phyloP scores from a whole-genome alignment of 331 rosid species.

The Quercus lobata region DNA sequence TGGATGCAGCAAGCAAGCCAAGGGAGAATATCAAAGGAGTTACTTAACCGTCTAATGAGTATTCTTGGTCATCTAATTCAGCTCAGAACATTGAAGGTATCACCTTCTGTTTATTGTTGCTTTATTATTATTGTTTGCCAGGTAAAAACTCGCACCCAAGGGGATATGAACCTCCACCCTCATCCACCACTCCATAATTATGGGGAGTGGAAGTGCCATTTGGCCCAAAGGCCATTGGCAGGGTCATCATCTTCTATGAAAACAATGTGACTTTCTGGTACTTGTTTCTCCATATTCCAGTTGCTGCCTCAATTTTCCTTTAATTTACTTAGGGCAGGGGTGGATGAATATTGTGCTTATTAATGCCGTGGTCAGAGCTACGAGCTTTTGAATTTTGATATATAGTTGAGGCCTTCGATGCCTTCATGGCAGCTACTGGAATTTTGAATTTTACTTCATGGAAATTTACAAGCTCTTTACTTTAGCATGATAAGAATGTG shows the following conservation, averaged over 20 bases:
- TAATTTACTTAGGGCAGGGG: background rate
- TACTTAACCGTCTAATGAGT: constrained; percentile 89
- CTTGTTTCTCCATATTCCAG: constrained; percentile 16
- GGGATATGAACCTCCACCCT: no score
- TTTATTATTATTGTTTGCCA: no score
- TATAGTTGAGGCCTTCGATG: background rate
- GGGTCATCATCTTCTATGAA: constrained; percentile 14
- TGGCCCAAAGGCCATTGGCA: no score
- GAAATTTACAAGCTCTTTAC: background rate
- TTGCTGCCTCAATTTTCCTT: constrained; percentile 5
- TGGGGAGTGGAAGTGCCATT: no score
- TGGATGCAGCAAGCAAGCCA: constrained; percentile 82
- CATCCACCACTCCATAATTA: no score
- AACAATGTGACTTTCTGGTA: background rate
- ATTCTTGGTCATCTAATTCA: constrained; percentile 95
- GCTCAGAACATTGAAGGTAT: constrained; percentile 96
- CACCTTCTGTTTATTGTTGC: background rate
- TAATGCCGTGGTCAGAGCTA: background rate
- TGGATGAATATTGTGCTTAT: background rate
- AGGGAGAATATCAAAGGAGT: constrained; percentile 87
- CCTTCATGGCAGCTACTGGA: no score
- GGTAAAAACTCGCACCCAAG: no score
- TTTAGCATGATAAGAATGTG: background rate
- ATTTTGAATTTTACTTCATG: no score
- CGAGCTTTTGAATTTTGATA: constrained; percentile 5